Conservation (phyloP, 1,139 yeast species). For the Protomyces arabidopsidicola region DNA sequence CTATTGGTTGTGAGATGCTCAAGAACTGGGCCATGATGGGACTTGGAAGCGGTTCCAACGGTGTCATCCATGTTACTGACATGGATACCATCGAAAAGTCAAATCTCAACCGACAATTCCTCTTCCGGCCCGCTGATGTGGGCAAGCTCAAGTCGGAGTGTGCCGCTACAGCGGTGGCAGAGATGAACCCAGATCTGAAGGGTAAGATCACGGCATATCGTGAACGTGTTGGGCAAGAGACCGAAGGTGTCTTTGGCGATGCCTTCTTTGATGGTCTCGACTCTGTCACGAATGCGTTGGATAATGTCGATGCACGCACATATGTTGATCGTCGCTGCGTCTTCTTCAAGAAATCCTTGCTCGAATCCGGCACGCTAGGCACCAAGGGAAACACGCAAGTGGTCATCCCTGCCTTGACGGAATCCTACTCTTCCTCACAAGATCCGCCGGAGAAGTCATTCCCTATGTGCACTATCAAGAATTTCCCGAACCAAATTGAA, state of each 20-base stretch:
- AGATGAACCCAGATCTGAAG: constrained; percentile 75
- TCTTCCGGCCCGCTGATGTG: constrained; percentile 90
- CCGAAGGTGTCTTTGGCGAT: constrained; percentile 81
- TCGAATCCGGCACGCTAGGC: constrained; percentile 96
- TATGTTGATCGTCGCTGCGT: constrained; percentile 97
- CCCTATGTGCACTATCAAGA: constrained; percentile 92
- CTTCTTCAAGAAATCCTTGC: constrained; percentile 80
- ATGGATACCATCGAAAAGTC: constrained; percentile 94
- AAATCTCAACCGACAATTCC: constrained; percentile 89
- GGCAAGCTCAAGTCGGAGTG: constrained; percentile 87
- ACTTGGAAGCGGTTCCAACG: constrained; percentile 83
- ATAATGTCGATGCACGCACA: constrained; percentile 95
- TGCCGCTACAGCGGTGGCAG: constrained; percentile 76
- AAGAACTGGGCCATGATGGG: constrained; percentile 99
- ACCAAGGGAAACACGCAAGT: constrained; percentile 98
- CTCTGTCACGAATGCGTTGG: constrained; percentile 91
- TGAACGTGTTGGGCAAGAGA: constrained; percentile 91
- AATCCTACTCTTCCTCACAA: constrained; percentile 89
- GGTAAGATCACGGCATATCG: constrained; percentile 72
- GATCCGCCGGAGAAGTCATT: constrained; percentile 98
- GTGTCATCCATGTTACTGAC: constrained; percentile 81
- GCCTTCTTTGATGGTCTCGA: constrained; percentile 81
- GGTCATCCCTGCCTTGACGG: constrained; percentile 85
- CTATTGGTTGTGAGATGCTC: constrained; percentile 98
- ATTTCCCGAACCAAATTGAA: constrained; percentile 96